Evolutionary conservation across 495 filamentous ascomycete genomes (phyloP), one percentile per base, ranked within the genome.

Genomic region (Hyaloscypha finlandica): DNA sequence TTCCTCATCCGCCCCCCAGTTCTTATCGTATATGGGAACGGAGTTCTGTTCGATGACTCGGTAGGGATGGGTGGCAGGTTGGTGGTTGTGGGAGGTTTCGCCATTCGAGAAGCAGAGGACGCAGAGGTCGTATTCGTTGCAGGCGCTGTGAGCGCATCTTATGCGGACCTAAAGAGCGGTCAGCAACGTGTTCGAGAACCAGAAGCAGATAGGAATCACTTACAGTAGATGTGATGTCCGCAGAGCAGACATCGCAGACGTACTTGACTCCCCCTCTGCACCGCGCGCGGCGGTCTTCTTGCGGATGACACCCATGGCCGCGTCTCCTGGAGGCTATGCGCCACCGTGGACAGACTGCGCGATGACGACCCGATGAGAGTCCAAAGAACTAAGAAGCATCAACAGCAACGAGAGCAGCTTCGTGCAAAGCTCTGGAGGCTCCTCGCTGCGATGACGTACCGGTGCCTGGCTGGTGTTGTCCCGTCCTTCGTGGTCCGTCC

Each of bases 1-100:
- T 77, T 99, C 95, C 74, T 99, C 95, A 75, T 99, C 95, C 6
- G 95, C 95, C 52, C 95, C 95, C 95, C 95, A 99, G 67, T 97
- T 94, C 64, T 85, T 85, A 67, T 93, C 88, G 70, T 96, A 99
- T 48, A 99, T 98, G 1, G 95, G 95, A 51, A 98, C 93, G 1
- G 93, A 96, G 75, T 99, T 96, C 74, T 98, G 95, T 74, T 99
- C 95, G 71, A 98, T 97, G 58, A 99, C 95, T 71, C 90, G 90
- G 74, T 87, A 98, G 25, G 91, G 82, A 77, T 99, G 95, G 4
- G 91, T 89, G 3, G 84, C 80, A 45, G 94, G 94, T 67, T 94
- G 87, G 75, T 99, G 95, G 65, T 90, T 88, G 61, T 89, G 88
- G 62, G 91, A 91, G 59, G 83, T 82, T 61, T 88, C 83, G 55